These are phyloP conservation scores for Candida succiphila DNA, from an alignment of 805 yeast genomes.

Conservation along the genomic window DNA sequence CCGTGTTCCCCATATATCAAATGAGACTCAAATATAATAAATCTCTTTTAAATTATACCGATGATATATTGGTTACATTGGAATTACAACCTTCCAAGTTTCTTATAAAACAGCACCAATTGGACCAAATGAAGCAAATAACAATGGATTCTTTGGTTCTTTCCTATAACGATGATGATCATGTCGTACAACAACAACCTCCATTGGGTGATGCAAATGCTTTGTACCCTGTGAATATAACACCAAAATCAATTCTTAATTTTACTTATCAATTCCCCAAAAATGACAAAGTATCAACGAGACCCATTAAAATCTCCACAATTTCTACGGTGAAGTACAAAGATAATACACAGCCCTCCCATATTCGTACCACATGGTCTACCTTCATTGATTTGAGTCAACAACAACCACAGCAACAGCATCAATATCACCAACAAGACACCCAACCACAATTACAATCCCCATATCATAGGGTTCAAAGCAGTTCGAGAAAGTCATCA, in stretches of 20 bases:
- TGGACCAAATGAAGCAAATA: neutral
- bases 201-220: neutral
- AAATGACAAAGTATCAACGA: neutral
- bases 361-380: neutral
- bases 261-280: neutral
- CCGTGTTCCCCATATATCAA: constrained; percentile 2
- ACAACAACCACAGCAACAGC: too few species aligned
- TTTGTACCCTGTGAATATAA: neutral
- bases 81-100: constrained; percentile 3
- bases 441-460: constrained; percentile 16
- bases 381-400: neutral
- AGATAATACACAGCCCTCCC: neutral
- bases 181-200: constrained; percentile 1
- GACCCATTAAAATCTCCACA: neutral
- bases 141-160: neutral
- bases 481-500: constrained; percentile 4
- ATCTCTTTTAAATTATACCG: neutral
- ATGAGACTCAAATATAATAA: constrained; percentile 5
- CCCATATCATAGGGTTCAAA: constrained; percentile 12
- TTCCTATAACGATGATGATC: neutral
- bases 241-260: neutral
- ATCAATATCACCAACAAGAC: neutral
- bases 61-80: constrained; percentile 3
- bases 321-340: neutral
- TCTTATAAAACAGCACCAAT: neutral